phyloP scores from a whole-genome alignment of 2,329 filamentous ascomycete species.

The Ophiostoma tasmaniense region DNA sequence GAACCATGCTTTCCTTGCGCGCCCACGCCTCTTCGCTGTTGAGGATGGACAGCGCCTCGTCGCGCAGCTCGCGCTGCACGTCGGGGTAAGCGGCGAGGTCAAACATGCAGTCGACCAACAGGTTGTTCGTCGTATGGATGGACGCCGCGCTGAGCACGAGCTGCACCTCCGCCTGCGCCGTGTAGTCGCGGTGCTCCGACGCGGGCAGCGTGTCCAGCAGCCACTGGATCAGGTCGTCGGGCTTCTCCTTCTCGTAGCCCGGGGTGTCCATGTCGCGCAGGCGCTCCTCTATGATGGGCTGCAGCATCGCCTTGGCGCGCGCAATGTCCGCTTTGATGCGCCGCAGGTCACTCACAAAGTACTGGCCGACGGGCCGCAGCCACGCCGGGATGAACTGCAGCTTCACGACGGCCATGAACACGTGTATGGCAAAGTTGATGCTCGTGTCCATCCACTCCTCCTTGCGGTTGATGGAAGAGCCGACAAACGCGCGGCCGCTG shows the following conservation, averaged over 20 bases:
- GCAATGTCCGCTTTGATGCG: conserved; percentile 38
- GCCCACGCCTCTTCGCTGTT: conserved; percentile 34
- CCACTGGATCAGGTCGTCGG: conserved; percentile 39
- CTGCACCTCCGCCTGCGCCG: conserved; percentile 35
- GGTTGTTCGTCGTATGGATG: conserved; percentile 38
- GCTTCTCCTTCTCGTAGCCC: conserved; percentile 31
- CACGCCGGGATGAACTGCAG: conserved; percentile 45
- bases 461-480: conserved; percentile 40
- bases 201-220: conserved; percentile 34
- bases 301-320: conserved; percentile 35
- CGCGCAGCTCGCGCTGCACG: conserved; percentile 38
- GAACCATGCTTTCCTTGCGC: conserved; percentile 36
- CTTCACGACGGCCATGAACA: conserved; percentile 40
- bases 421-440: conserved; percentile 42
- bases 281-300: conserved; percentile 39
- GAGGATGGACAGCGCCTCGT: conserved; percentile 39
- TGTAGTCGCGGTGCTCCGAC: conserved; percentile 31
- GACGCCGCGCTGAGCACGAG: conserved; percentile 37
- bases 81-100: conserved; percentile 42
- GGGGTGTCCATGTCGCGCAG: conserved; percentile 33
- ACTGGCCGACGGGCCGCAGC: conserved; percentile 39
- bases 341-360: conserved; percentile 38
- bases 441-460: conserved; percentile 46
- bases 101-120: conserved; percentile 41
- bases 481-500: conserved; percentile 46